Evolutionary conservation across 768 basidiomycete genomes (phyloP), one percentile per base, ranked within the genome.

Genomic region (Pluteus cervinus): DNA sequence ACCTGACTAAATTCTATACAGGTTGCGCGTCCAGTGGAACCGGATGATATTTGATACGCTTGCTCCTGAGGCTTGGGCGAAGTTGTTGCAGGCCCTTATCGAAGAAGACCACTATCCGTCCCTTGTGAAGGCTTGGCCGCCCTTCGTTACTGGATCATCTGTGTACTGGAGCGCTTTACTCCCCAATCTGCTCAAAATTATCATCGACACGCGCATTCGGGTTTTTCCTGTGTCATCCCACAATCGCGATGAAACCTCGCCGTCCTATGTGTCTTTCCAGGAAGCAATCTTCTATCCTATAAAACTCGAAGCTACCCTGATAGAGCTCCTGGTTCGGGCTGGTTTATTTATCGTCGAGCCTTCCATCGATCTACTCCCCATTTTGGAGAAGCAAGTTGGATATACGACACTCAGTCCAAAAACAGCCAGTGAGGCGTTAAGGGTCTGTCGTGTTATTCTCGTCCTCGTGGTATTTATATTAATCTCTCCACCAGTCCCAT

Each of bases 11-110:
- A n/a, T n/a, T n/a, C 29, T 15, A 28, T 35, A 16, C 39, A 76
- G 74, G 21, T 51, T 69, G 5, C 51, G 68, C 7, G 56, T 70
- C 1, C 60, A 63, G 45, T 76, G 74, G 74, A 76, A 76, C 41
- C 50, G 46, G 11, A 46, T 68, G 5, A 46, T 76, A 0, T 75
- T 75, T 38, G 52, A 66, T 6, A 44, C 49, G 2, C 68, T 66
- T 39, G 62, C 75, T 14, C 72, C 74, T 0, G 44, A 51, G 11
- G 60, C 66, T 3, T 75, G 71, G 72, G 52, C 52, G 9, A 37
- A 33, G 1, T 46, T 73, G 1, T 46, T 75, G 0, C 50, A 52
- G 8, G 41, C 55, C 7, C 47, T 69, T 4, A 44, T 55, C 12
- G 31, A 53, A 14, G 37, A 37, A 1, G 46, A 54, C 5, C n/a